Evolutionary conservation across 2,329 filamentous ascomycete genomes (phyloP), one percentile per base, ranked within the genome.

Genomic region (Fusarium mundagurra): DNA sequence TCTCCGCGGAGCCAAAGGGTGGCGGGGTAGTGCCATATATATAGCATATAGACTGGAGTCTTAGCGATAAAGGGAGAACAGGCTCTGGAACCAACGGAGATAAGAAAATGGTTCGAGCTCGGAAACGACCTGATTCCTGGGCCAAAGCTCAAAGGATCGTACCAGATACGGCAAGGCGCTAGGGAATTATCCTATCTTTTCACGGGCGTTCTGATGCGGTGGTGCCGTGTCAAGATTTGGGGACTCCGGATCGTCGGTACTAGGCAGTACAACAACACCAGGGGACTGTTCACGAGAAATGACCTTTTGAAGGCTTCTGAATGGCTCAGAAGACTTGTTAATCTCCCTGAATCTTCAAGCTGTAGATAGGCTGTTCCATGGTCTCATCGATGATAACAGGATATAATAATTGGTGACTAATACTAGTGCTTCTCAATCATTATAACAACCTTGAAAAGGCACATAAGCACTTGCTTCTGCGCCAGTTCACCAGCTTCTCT

Each of bases 1-100:
- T 78, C 75, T 78, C 77, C 75, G 76, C 76, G 76, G 76, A 78
- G 76, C 44, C 27, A 41, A 39, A 44, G 17, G 33, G 33, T 67
- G 61, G 75, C 67, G 75, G 72, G 66, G 66, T 63, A 74, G 58
- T 43, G 45, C 53, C 48, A 66, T 61, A 68, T 77, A 77, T 77
- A 76, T 77, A 55, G 51, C 36, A 78, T 50, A 38, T 51, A 43
- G 43, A 51, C 34, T 41, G 44, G 44, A 51, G 45, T 47, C 33
- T 50, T 27, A 43, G 64, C 61, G 75, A 67, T 69, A 71, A 67
- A 60, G 66, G 36, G 48, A 59, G 48, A 54, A 71, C 33, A 64
- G 34, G 48, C 51, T 67, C n/a, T 55, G 44, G 59, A 38, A 43
- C 34, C 50, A 45, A 57, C 57, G 41, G 41, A 62, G 75, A 74